Evolutionary conservation across 2,329 filamentous ascomycete species (phyloP).

Genomic region (Ceratocystis colombiana): DNA sequence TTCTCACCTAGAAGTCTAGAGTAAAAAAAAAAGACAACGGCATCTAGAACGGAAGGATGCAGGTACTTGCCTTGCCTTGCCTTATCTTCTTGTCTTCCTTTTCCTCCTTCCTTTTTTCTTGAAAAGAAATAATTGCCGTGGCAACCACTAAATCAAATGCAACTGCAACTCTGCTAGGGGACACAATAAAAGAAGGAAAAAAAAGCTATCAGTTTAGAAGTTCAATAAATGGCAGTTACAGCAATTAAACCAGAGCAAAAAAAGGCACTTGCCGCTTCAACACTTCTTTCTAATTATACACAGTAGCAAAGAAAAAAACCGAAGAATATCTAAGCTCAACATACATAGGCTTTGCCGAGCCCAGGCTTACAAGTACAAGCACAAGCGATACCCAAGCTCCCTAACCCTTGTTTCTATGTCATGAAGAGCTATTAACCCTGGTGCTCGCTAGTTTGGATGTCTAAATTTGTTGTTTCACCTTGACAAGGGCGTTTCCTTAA

Average conservation of each 20-base stretch:
- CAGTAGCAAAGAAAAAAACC: neutral
- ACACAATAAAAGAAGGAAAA: neutral
- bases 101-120: neutral
- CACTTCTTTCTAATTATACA: neutral
- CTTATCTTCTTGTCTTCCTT: neutral
- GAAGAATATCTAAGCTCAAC: neutral
- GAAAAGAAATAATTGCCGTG: neutral
- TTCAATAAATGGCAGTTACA: neutral
- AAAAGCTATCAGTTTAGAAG: neutral
- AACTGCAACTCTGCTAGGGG: too few species aligned
- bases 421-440: neutral
- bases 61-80: neutral
- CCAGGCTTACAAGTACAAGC: neutral
- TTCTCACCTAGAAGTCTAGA: neutral
- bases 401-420: neutral
- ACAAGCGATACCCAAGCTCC: neutral
- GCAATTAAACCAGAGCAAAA: neutral
- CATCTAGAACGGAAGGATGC: slow-evolving; percentile 11
- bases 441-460: neutral
- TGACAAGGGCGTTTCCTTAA: neutral
- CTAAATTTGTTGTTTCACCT: slow-evolving; percentile 11
- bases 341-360: neutral
- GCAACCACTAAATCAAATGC: neutral
- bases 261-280: neutral
- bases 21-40: neutral